phyloP scores from a whole-genome alignment of 768 basidiomycete genomes.

The Russula virescens region DNA sequence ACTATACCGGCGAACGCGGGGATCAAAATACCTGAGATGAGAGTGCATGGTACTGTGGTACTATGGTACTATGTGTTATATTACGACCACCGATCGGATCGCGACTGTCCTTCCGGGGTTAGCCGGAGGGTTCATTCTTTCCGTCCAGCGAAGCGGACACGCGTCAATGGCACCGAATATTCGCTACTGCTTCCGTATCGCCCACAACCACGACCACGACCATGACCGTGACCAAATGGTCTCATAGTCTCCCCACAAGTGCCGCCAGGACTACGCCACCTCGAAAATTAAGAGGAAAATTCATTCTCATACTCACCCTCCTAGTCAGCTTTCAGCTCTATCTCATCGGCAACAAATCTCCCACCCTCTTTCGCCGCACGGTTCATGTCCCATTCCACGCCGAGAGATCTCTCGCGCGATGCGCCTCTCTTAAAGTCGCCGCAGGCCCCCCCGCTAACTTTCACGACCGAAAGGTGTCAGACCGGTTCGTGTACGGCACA shows the following conservation, averaged over 20 bases:
- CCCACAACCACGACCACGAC: not conserved
- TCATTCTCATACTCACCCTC: conserved; percentile 1
- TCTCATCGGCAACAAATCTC: conserved; percentile 1
- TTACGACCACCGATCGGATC: too few relatives aligned
- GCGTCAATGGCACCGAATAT: not conserved
- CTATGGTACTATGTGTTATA: too few relatives aligned
- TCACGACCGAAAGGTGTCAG: conserved; percentile 46
- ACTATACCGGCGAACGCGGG: too few relatives aligned
- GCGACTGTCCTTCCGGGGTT: not conserved
- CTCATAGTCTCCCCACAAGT: conserved; percentile 2
- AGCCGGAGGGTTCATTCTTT: not conserved
- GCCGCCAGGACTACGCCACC: not conserved
- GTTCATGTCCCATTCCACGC: conserved; percentile 10
- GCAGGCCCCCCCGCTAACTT: conserved; percentile 46
- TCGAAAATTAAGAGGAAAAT: conserved; percentile 7
- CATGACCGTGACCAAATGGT: conserved; percentile 11
- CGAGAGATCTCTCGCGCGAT: conserved; percentile 28
- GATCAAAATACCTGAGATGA: too few relatives aligned
- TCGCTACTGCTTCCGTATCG: not conserved
- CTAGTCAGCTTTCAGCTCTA: conserved; percentile 13
- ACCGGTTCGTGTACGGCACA: conserved; percentile 62
- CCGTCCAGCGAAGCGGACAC: not conserved
- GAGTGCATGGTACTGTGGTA: too few relatives aligned
- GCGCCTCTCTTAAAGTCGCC: conserved; percentile 37
- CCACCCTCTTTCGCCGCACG: conserved; percentile 1